Base-by-base conservation (phyloP, 2,329 filamentous ascomycete species). In the Ilyonectria mors-panacis region DNA sequence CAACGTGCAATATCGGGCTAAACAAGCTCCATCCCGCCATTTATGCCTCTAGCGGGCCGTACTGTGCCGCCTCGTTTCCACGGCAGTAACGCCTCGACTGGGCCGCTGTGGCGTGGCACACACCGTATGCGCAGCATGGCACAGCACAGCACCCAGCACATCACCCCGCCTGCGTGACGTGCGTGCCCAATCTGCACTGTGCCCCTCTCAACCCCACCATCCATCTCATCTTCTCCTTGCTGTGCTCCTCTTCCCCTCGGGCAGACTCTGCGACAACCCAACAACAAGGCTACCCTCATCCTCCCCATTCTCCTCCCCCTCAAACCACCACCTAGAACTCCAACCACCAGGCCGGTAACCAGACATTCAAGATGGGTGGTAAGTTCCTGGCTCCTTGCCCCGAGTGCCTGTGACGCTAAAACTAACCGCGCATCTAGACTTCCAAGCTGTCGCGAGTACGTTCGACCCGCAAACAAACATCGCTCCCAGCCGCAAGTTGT, bases 401-500 rank as follows among this genome's bases (percentile, higher is more conserved):
- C 30, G 12, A 30, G 33, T 9, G 13, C 55, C 21, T 45, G 17
- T 35, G 23, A 57, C 51, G 51, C 42, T 60, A 62, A 70, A 68
- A 70, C 75, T 77, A 77, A 77, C 75, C 72, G 62, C 74, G 71
- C 75, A 76, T 59, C 28, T 66, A 84, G 83, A 83, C 75, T 84
- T 82, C 73, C 81, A 85, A 74, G 79, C 78, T 8, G 72, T 87
- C 76, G 85, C 84, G 72, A 84, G 85, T 86, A 82, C 72, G 84
- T 83, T 51, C 35, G 21, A 23, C 59, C 45, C 37, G 6, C 55
- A 42, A 62, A 61, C 35, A 26, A n/a, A n/a, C 21, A 13, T n/a
- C 13, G 44, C 35, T 39, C 13, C 54, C 4, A 17, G 10, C 3
- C 23, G 7, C 12, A n/a, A 64, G 26, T 15, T 23, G 5, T 12